Conservation (phyloP, 1,139 yeast species). For the Pneumocystis sp. region DNA sequence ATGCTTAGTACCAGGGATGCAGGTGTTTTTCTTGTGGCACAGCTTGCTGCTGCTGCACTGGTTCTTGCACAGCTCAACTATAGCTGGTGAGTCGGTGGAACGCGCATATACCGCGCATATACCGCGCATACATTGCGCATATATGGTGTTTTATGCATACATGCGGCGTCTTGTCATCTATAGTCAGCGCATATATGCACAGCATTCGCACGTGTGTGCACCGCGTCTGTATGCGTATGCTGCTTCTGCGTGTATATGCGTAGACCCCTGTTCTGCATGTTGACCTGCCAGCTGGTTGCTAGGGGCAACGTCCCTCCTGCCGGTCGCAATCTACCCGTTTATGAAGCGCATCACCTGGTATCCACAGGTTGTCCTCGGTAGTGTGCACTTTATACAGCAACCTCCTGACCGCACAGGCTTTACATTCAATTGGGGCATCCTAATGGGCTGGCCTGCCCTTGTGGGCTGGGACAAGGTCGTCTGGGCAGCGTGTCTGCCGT, state of each 20-base stretch:
- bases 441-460: conserved; percentile 91
- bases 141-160: no score
- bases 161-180: no score
- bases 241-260: background rate
- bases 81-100: conserved; percentile 27
- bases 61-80: conserved; percentile 59
- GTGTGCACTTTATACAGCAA: background rate
- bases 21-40: conserved; percentile 55
- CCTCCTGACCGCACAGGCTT: conserved; percentile 28
- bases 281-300: conserved; percentile 32
- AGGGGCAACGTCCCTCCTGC: conserved; percentile 68
- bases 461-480: conserved; percentile 48
- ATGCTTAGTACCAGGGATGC: conserved; percentile 64
- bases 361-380: conserved; percentile 60
- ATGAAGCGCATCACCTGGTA: conserved; percentile 89
- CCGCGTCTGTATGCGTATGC: no score
- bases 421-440: conserved; percentile 90
- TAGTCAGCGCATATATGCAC: no score
- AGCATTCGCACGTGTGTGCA: no score
- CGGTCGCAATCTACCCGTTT: conserved; percentile 77
- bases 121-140: no score
- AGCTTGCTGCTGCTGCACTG: conserved; percentile 60
- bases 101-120: no score
- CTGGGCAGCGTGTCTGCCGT: conserved; percentile 58
- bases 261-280: no score